These are phyloP conservation scores for Myotisia sp. DNA, from an alignment of 2,329 filamentous ascomycete genomes.

Conservation along the genomic window DNA sequence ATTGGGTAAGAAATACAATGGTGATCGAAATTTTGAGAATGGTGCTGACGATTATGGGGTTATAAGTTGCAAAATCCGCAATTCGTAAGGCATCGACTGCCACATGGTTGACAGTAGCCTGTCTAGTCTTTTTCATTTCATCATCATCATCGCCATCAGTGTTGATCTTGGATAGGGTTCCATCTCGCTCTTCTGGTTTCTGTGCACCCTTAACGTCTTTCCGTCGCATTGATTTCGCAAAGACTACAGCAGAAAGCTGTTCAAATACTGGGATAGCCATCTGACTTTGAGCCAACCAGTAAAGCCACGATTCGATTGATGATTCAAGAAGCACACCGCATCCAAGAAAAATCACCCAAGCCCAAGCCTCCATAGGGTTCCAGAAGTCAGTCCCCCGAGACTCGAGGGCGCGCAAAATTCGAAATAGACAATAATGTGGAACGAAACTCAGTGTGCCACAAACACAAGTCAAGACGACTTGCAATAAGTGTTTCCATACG, in stretches of 20 bases:
- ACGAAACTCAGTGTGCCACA: slow-evolving; percentile 49
- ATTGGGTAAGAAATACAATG: slow-evolving; percentile 49
- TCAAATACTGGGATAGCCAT: slow-evolving; percentile 53
- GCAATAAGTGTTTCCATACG: slow-evolving; percentile 40
- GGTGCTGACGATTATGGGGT: slow-evolving; percentile 50
- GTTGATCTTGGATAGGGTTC: slow-evolving; percentile 21
- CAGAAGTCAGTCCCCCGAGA: slow-evolving; percentile 32
- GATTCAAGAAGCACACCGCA: slow-evolving; percentile 40
- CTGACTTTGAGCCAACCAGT: slow-evolving; percentile 51
- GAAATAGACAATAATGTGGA: slow-evolving; percentile 55
- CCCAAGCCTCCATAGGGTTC: slow-evolving; percentile 44
- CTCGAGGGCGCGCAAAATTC: slow-evolving; percentile 53
- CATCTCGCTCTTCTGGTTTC: slow-evolving; percentile 23
- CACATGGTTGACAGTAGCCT: slow-evolving; percentile 63
- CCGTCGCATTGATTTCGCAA: slow-evolving; percentile 60
- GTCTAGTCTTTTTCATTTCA: slow-evolving; percentile 44
- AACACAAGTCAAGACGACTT: slow-evolving; percentile 44
- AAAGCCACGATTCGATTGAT: slow-evolving; percentile 51
- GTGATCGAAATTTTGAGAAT: slow-evolving; percentile 51
- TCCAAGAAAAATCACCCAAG: slow-evolving; percentile 54
- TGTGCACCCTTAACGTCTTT: slow-evolving; percentile 57
- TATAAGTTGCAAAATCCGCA: slow-evolving; percentile 52
- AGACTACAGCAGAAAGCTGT: slow-evolving; percentile 57
- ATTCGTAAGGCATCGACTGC: slow-evolving; percentile 61
- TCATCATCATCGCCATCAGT: slow-evolving; percentile 23